A percentile compares a stretch with the other conserved stretches of the same genome.
Conservation (phyloP, 176 grass and related monocot genomes). For the Pontederia crassipes region DNA sequence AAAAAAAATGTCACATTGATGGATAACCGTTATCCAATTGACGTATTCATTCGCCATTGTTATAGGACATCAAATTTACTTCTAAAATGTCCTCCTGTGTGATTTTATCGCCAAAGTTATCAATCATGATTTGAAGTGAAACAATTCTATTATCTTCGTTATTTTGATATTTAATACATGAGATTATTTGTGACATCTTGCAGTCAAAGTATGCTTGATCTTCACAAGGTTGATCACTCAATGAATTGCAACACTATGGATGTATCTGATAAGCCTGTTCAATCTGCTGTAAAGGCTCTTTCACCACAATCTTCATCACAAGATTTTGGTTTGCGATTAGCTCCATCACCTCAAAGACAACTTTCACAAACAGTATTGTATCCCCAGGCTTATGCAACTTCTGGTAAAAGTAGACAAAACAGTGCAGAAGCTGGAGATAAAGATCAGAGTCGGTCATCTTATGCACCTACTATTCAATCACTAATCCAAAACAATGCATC, state of each 20-base stretch:
- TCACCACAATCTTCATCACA: slow-evolving; percentile 41
- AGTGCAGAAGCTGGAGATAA: slow-evolving; percentile 28
- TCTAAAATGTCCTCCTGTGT: too few species aligned
- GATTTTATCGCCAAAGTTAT: too few species aligned
- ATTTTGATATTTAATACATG: background rate
- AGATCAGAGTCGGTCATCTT: slow-evolving; percentile 34
- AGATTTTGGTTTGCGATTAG: slow-evolving; percentile 64
- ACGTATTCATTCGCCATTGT: too few species aligned
- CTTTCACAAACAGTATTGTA: slow-evolving; percentile 37
- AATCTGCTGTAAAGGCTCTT: slow-evolving; percentile 30
- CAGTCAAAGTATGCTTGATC: slow-evolving; percentile 96
- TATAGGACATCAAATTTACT: too few species aligned
- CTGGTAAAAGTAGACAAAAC: slow-evolving; percentile 40
- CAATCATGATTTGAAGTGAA: background rate
- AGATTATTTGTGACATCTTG: slow-evolving; percentile 34
- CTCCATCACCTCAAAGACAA: slow-evolving; percentile 59
- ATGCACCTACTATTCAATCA: slow-evolving; percentile 28
- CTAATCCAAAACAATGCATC: slow-evolving; percentile 22
- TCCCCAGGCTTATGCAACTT: slow-evolving; percentile 29
- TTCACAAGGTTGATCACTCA: slow-evolving; percentile 79
- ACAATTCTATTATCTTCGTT: background rate
- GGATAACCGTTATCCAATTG: too few species aligned
- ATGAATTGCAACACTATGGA: slow-evolving; percentile 27
- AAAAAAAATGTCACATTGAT: too few species aligned
- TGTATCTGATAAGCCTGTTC: slow-evolving; percentile 33